Conservation (phyloP, 129 eudicot genomes). For the Flaveria ramosissima region DNA sequence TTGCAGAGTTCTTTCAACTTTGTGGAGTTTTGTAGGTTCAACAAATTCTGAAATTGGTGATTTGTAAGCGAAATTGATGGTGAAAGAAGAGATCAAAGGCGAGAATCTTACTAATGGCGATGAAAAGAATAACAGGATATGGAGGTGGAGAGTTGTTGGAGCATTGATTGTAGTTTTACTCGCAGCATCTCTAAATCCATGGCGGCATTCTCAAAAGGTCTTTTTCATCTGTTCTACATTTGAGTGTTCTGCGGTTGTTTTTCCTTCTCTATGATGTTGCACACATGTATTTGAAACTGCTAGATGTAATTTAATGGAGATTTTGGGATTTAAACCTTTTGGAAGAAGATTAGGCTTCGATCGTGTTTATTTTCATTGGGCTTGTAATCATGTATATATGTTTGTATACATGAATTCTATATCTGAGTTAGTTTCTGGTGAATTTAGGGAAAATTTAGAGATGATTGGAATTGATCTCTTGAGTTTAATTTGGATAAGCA, state of each 20-base stretch:
- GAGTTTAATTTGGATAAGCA: constrained; percentile 6
- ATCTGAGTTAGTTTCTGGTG: constrained; percentile 14
- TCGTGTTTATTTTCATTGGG: background rate
- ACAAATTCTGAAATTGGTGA: constrained; percentile 7
- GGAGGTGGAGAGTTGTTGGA: constrained; percentile 41
- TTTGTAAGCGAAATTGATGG: constrained; percentile 43
- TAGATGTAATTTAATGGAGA: constrained; percentile 4
- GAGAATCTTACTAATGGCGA: constrained; percentile 29
- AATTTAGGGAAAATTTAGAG: constrained; percentile 10
- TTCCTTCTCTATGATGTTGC: no score
- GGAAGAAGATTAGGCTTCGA: background rate
- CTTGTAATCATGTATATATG: background rate
- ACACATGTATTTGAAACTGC: background rate
- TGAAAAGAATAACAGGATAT: constrained; percentile 20
- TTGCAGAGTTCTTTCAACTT: no score
- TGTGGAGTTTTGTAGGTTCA: background rate
- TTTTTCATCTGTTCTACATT: constrained; percentile 39
- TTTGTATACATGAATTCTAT: background rate
- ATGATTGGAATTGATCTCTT: background rate
- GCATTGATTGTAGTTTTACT: constrained; percentile 53
- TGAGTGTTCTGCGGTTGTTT: constrained; percentile 57
- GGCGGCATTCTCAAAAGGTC: constrained; percentile 37
- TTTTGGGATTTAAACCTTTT: background rate
- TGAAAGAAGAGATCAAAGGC: constrained; percentile 41
- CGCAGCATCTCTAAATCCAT: constrained; percentile 39